Evolutionary conservation across 192 early-diverging fungal genomes (phyloP).

Genomic region (Globomyces pollinis-pini): DNA sequence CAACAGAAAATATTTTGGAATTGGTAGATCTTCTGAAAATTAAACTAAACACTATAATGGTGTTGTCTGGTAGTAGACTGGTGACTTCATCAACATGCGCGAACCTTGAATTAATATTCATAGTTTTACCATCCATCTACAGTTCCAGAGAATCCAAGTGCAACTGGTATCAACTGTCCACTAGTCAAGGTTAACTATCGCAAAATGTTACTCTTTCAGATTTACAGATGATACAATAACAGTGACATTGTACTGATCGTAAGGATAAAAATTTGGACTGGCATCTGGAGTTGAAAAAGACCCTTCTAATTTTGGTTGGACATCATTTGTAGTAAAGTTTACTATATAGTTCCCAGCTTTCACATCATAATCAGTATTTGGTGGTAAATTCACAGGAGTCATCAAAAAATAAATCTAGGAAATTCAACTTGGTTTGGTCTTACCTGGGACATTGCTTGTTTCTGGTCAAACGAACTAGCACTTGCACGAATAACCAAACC

Average conservation of each 20-base stretch:
- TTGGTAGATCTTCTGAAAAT: slow-evolving; percentile 5
- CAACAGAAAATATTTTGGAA: slow-evolving; percentile 13
- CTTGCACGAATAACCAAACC: too few species aligned
- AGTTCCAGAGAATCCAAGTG: background rate
- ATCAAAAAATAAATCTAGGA: background rate
- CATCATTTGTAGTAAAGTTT: slow-evolving; percentile 1
- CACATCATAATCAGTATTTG: background rate
- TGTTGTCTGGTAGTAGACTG: background rate
- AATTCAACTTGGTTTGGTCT: background rate
- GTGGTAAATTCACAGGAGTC: background rate
- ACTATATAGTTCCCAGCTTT: background rate
- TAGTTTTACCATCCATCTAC: slow-evolving; percentile 1
- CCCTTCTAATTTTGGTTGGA: background rate
- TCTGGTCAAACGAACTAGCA: too few species aligned
- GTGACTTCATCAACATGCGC: background rate
- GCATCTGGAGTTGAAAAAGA: too few species aligned
- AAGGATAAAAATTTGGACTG: too few species aligned
- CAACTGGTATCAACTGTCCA: background rate
- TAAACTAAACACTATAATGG: too few species aligned
- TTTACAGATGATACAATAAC: background rate
- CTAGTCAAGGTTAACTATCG: background rate
- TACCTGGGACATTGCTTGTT: too few species aligned
- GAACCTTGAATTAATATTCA: background rate
- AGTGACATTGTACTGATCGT: too few species aligned
- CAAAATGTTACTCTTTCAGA: slow-evolving; percentile 9